Evolutionary conservation across 1,139 yeast genomes (phyloP).

Genomic region (Protomyces inundatus): DNA sequence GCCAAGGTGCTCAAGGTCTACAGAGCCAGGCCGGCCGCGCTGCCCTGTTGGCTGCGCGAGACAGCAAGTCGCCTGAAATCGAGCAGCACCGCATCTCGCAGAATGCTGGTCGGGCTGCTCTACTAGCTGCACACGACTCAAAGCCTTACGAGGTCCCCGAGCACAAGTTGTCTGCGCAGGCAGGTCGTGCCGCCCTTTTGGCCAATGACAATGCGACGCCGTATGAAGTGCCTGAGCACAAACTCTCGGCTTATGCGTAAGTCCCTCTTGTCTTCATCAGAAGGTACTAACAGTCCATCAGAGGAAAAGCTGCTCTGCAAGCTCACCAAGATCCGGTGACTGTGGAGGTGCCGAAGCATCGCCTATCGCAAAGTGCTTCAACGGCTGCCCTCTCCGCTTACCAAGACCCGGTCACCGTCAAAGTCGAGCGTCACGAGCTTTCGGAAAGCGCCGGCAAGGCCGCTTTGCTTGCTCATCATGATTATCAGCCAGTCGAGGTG

Average conservation of each 20-base stretch:
- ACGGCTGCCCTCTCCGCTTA: conserved; percentile 17
- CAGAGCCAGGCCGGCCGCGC: conserved; percentile 12
- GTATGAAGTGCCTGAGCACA: conserved; percentile 17
- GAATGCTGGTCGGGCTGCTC: conserved; percentile 22
- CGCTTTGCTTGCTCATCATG: conserved; percentile 20
- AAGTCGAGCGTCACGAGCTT: conserved; percentile 13
- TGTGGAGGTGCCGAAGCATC: conserved; percentile 17
- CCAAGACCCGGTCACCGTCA: conserved; percentile 12
- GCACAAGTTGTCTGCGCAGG: conserved; percentile 15
- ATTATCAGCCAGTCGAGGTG: conserved; percentile 9
- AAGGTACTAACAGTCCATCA: background rate
- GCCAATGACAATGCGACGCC: conserved; percentile 12
- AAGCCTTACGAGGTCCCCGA: conserved; percentile 17
- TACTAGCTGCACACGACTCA: conserved; percentile 14
- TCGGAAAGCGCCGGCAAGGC: conserved; percentile 24
- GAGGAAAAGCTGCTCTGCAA: conserved; percentile 20
- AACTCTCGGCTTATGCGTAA: conserved; percentile 21
- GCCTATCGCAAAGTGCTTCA: conserved; percentile 11
- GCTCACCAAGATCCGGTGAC: conserved; percentile 5
- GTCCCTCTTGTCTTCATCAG: background rate
- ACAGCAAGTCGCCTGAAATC: conserved; percentile 8
- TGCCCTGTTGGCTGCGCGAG: conserved; percentile 20
- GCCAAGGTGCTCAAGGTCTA: background rate
- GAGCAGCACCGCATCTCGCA: conserved; percentile 7
- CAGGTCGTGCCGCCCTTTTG: conserved; percentile 21